Evolutionary conservation across 1,284 basidiomycete species (phyloP).

Genomic region (Inonotus hispidus): DNA sequence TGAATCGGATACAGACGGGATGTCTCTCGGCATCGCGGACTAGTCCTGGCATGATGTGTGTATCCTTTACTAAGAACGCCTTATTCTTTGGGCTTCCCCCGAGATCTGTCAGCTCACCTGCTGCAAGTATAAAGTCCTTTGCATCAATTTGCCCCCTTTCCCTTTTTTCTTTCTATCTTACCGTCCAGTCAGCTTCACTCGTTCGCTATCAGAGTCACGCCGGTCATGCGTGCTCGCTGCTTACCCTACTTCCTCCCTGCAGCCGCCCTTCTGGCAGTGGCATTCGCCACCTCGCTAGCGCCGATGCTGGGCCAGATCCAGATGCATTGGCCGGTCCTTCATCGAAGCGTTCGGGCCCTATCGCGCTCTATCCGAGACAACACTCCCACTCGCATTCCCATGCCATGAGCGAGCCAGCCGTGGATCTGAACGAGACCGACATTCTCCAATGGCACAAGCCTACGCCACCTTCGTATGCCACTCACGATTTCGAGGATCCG

Average conservation of each 20-base stretch:
- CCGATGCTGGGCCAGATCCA: slow-evolving; percentile 1
- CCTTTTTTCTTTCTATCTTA: not conserved
- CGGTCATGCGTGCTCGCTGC: slow-evolving; percentile 9
- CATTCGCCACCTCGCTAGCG: not conserved
- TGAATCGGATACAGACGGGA: no score
- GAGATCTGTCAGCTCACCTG: not conserved
- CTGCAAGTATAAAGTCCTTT: not conserved
- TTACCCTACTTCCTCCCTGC: not conserved
- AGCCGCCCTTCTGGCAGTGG: not conserved
- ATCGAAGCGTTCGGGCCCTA: not conserved
- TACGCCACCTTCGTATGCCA: slow-evolving; percentile 74
- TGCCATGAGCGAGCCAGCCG: slow-evolving; percentile 39
- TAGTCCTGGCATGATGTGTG: no score
- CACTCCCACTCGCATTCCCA: slow-evolving; percentile 18
- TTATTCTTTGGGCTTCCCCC: slow-evolving; percentile 1
- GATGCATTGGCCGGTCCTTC: not conserved
- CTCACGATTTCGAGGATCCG: slow-evolving; percentile 60
- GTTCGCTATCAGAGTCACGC: no score
- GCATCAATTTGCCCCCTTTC: not conserved
- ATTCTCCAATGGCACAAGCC: slow-evolving; percentile 56
- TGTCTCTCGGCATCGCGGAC: no score
- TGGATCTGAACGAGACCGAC: slow-evolving; percentile 69
- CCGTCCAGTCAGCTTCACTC: not conserved
- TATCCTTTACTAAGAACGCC: no score
- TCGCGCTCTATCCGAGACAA: slow-evolving; percentile 2